Base-by-base conservation (phyloP, 176 grass and related monocot genomes). In the Cenchrus fungigraminus region DNA sequence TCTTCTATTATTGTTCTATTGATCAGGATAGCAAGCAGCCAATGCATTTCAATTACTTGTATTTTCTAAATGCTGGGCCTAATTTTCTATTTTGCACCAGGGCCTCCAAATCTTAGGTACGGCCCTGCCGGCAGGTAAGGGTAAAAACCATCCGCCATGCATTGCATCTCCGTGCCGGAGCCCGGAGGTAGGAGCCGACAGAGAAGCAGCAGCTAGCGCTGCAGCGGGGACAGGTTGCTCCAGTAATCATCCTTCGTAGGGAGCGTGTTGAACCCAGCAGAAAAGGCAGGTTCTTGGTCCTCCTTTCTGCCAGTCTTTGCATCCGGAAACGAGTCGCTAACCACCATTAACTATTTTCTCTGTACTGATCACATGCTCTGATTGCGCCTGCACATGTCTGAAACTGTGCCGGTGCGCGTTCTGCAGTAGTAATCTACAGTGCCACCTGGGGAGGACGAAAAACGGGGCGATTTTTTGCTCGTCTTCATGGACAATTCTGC, bases 121-220 rank as follows among this genome's bases (percentile, higher is more conserved):
- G 34, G 34, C 34, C 34, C 34, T 65, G 11, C 22, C 22, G 62
- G 59, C 15, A 22, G 68, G 25, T 42, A 12, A 29, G 42, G 1
- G 28, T 29, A 12, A 51, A 61, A 63, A 68, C 11, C 11, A 54
- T 4, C n/a, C n/a, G 56, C 56, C 56, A 20, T 58, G 31, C 20
- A 11, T 40, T 40, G 8, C 10, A 52, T 52, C 12, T 52, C 50
- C 10, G 12, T 45, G 44, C 44, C 44, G 45, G 45, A 45, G 46
- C 9, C 78, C 31, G 60, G 63, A 1, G 40, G 53, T 81, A 25
- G 78, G 50, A 87, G 31, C 79, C 64, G 73, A 88, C 86, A 78
- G 65, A 68, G 54, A 72, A 78, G 65, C 68, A 40, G 37, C 37
- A 40, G 37, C 37, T 40, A 40, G 37, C 37, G 54, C 60, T 6